phyloP scores from a whole-genome alignment of 495 filamentous ascomycete species.

The Penicillium atrosanguineum region DNA sequence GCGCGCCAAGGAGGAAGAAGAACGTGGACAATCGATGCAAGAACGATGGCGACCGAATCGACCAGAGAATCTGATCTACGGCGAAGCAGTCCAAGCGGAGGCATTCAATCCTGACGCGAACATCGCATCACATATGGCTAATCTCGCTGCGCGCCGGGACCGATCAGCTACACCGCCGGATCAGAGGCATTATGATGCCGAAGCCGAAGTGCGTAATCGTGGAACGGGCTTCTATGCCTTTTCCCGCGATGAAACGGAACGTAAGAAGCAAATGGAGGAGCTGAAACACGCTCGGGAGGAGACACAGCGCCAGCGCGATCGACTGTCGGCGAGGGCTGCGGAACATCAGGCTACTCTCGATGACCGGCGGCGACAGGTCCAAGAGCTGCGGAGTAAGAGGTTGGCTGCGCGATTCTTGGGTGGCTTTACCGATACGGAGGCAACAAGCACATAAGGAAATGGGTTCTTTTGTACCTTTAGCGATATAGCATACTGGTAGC shows the following conservation, averaged over 20 bases:
- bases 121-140: constrained; percentile 62
- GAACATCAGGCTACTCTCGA: constrained; percentile 1
- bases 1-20: constrained; percentile 43
- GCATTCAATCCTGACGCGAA: constrained; percentile 73
- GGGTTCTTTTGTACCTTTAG: background rate
- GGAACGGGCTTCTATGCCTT: constrained; percentile 91
- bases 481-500: background rate
- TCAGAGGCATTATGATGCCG: constrained; percentile 79
- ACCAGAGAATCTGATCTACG: constrained; percentile 74
- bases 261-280: constrained; percentile 72
- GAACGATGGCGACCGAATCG: constrained; percentile 58
- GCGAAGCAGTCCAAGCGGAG: constrained; percentile 73
- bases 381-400: constrained; percentile 1
- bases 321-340: background rate
- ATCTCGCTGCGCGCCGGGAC: constrained; percentile 71
- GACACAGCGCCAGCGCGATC: constrained; percentile 60
- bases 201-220: constrained; percentile 75
- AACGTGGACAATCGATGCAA: constrained; percentile 33
- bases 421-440: background rate
- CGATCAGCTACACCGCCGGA: constrained; percentile 72
- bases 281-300: constrained; percentile 61
- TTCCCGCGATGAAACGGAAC: constrained; percentile 61
- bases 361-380: constrained; percentile 5
- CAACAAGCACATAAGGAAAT: background rate
- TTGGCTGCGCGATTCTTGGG: background rate